Evolutionary conservation across 1,284 basidiomycete genomes (phyloP), one percentile per base, ranked within the genome.

Genomic region (Naganishia albida): DNA sequence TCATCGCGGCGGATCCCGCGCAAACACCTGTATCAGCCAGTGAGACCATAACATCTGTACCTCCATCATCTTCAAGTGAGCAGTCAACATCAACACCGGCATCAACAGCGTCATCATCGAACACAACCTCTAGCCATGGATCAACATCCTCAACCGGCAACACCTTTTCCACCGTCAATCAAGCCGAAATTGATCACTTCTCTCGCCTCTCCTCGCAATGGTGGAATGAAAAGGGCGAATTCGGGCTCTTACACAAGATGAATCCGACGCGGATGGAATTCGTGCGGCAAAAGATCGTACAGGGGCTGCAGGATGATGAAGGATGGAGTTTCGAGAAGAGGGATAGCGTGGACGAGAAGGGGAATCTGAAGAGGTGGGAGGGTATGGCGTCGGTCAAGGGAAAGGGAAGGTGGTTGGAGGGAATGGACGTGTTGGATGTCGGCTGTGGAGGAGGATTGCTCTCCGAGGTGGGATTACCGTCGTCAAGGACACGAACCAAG

Each of bases 211-310:
- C 93, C 0, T 87, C 90, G 26, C 84, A 90, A 74, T 99, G 96
- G 96, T 99, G 96, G 96, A 88, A 97, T 77, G 91, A 96, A 74
- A 83, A 83, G 34, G 94, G 95, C 71, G 94, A 98, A 77, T 96
- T 97, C 74, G 85, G 83, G 2, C 82, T 95, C 43, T 81, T 99
- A 39, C 96, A 99, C 77, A 86, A 87, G 72, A 98, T 99, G 95
- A 99, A 99, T 79, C 92, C 93, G 0, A 84, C 88, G 13, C 84
- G 96, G 40, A 85, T 94, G 71, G 85, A 87, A 64, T 98, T 93
- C 75, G 83, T 99, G 23, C 84, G 87, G 28, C 85, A 93, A 69
- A 95, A 95, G 77, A 75, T 93, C 25, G 75, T 84, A 39, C 85
- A 88, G 70, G 77, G 82, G 30, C 78, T 79, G 26, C 83, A 46